Evolutionary conservation across 345 rosid species (phyloP).

Genomic region (Erodium maritimum): DNA sequence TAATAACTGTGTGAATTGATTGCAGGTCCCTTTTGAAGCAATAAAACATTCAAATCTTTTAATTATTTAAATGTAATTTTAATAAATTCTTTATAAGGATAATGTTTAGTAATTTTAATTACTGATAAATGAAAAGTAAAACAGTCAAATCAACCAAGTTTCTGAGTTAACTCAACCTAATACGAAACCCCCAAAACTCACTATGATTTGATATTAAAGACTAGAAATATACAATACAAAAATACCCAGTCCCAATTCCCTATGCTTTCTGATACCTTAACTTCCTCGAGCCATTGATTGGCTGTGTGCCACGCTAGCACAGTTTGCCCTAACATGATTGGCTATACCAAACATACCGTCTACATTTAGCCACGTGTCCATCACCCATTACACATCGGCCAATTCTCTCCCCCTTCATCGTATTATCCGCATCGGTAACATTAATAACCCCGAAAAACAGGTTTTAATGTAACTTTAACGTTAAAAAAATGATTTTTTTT

Average conservation of each 20-base stretch:
- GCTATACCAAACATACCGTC: slow-evolving; percentile 17
- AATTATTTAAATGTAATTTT: too few species aligned
- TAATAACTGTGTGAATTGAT: too few species aligned
- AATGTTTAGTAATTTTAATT: too few species aligned
- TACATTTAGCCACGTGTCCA: slow-evolving; percentile 31
- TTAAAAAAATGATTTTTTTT: background rate
- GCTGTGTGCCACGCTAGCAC: slow-evolving; percentile 57
- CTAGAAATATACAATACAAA: background rate
- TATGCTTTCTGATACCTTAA: slow-evolving; percentile 56
- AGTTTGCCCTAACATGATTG: slow-evolving; percentile 53
- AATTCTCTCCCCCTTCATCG: slow-evolving; percentile 18
- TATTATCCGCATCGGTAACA: slow-evolving; percentile 31
- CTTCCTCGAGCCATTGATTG: slow-evolving; percentile 69
- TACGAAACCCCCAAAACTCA: slow-evolving; percentile 40
- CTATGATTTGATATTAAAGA: background rate
- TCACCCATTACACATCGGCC: slow-evolving; percentile 24
- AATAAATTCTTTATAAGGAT: too few species aligned
- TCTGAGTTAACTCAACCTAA: slow-evolving; percentile 31
- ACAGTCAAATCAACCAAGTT: slow-evolving; percentile 46
- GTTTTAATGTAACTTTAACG: too few species aligned
- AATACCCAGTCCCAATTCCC: background rate
- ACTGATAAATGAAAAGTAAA: background rate
- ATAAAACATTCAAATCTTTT: too few species aligned
- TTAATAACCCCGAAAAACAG: background rate
- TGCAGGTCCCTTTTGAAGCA: too few species aligned